Evolutionary conservation across 345 rosid genomes (phyloP).

Genomic region (Isatis tinctoria): DNA sequence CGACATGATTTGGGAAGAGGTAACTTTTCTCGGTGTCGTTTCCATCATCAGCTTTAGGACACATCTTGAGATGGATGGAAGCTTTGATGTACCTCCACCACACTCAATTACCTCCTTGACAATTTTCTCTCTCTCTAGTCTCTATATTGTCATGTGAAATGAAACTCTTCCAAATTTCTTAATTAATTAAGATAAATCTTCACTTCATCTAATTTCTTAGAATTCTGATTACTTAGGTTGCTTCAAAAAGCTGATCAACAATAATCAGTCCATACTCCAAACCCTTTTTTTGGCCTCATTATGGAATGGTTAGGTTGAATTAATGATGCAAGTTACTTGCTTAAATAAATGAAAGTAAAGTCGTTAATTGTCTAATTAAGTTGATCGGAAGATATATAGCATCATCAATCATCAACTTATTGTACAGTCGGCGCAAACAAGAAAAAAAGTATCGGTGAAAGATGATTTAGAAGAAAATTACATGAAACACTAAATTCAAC

Average conservation of each 20-base stretch:
- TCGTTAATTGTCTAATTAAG: slow-evolving; percentile 17
- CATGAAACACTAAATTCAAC: neutral
- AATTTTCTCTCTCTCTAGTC: neutral
- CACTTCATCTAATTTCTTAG: slow-evolving; percentile 2
- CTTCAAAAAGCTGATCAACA: slow-evolving; percentile 25
- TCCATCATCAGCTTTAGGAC: slow-evolving; percentile 38
- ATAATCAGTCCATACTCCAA: slow-evolving; percentile 11
- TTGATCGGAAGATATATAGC: neutral
- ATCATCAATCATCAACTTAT: slow-evolving; percentile 1
- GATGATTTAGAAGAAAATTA: neutral
- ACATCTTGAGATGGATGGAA: slow-evolving; percentile 37
- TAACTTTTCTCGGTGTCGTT: slow-evolving; percentile 34
- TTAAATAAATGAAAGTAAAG: slow-evolving; percentile 28
- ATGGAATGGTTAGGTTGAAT: slow-evolving; percentile 21
- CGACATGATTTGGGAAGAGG: slow-evolving; percentile 24
- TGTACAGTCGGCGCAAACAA: neutral
- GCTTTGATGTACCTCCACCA: slow-evolving; percentile 39
- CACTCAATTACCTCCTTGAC: slow-evolving; percentile 33
- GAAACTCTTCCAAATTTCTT: slow-evolving; percentile 2
- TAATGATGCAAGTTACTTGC: slow-evolving; percentile 31
- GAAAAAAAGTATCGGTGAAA: neutral
- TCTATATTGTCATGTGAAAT: neutral
- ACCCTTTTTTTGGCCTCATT: slow-evolving; percentile 17
- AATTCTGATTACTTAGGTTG: slow-evolving; percentile 9
- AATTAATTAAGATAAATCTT: neutral